phyloP scores from a whole-genome alignment of 2,329 filamentous ascomycete species.

The Aspergillus caelatus region DNA sequence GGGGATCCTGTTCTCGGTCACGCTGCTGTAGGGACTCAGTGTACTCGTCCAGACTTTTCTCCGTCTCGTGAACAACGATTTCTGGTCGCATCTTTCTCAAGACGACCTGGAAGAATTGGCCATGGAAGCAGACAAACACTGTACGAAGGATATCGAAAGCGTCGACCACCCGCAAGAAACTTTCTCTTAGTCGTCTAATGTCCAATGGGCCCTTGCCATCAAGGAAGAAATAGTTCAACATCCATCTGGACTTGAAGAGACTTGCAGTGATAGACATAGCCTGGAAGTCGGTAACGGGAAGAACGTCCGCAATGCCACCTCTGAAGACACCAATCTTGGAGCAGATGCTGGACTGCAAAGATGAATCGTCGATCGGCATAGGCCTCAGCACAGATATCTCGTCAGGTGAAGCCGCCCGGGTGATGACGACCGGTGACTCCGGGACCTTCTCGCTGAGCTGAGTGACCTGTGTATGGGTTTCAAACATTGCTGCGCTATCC shows the following conservation, averaged over 20 bases:
- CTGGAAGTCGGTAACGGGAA: slow-evolving; percentile 58
- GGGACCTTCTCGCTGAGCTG: slow-evolving; percentile 9
- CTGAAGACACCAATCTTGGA: slow-evolving; percentile 55
- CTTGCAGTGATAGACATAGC: slow-evolving; percentile 40
- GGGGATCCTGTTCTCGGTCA: slow-evolving; percentile 60
- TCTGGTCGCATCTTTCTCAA: slow-evolving; percentile 57
- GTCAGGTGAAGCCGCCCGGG: slow-evolving; percentile 8
- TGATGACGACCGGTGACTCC: slow-evolving; percentile 8
- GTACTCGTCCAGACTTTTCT: slow-evolving; percentile 55
- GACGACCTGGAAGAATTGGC: slow-evolving; percentile 60
- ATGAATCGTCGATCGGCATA: slow-evolving; percentile 33
- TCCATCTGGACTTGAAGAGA: slow-evolving; percentile 44
- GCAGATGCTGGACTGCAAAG: slow-evolving; percentile 53
- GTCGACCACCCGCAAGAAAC: slow-evolving; percentile 55
- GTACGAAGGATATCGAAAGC: slow-evolving; percentile 68
- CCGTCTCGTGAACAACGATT: slow-evolving; percentile 57
- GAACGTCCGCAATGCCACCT: slow-evolving; percentile 58
- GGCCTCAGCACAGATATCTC: slow-evolving; percentile 31
- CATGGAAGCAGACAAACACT: slow-evolving; percentile 60
- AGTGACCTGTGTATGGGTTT: slow-evolving; percentile 22
- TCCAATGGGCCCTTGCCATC: slow-evolving; percentile 50
- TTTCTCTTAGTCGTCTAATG: slow-evolving; percentile 49
- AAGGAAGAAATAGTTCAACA: slow-evolving; percentile 60
- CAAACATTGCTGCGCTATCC: slow-evolving; percentile 19
- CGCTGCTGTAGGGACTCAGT: slow-evolving; percentile 56